Conservation (phyloP, 2,329 filamentous ascomycete genomes). For the Macrophomina tecta region DNA sequence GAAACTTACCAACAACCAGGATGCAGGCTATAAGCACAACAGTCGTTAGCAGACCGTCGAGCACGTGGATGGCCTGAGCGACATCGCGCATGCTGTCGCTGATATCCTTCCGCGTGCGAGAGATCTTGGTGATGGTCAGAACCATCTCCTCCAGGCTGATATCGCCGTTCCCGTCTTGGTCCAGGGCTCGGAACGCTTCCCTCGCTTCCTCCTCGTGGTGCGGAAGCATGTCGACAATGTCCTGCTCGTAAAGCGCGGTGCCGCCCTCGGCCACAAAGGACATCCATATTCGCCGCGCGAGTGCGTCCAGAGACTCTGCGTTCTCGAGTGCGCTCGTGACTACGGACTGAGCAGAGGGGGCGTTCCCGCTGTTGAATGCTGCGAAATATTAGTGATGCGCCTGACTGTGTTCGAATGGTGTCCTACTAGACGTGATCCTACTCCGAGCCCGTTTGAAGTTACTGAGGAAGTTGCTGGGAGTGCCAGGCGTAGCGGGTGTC, state of each 20-base stretch:
- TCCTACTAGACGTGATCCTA: no score
- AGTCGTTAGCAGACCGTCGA: conserved; percentile 83
- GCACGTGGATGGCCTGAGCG: conserved; percentile 87
- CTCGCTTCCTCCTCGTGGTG: conserved; percentile 78
- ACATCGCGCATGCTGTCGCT: conserved; percentile 96
- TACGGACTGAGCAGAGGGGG: conserved; percentile 86
- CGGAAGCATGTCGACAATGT: conserved; percentile 85
- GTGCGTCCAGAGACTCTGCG: conserved; percentile 81
- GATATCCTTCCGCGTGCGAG: conserved; percentile 86
- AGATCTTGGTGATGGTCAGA: conserved; percentile 81
- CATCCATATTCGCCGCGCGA: conserved; percentile 97
- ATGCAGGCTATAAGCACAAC: conserved; percentile 81
- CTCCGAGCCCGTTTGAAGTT: no score
- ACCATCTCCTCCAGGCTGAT: conserved; percentile 96
- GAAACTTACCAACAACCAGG: conserved; percentile 75
- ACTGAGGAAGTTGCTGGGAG: no score
- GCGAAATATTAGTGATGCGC: conserved; percentile 78
- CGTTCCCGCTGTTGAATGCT: conserved; percentile 70
- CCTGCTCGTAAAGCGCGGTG: conserved; percentile 78
- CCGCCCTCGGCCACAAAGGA: conserved; percentile 92
- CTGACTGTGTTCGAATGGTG: conserved; percentile 48
- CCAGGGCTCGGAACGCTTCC: conserved; percentile 80
- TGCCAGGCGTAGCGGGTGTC: no score
- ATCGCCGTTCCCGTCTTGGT: conserved; percentile 89
- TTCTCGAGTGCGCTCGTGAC: conserved; percentile 90